Evolutionary conservation across 257 asterid species (phyloP).

Genomic region (Solanum gandarillasii): DNA sequence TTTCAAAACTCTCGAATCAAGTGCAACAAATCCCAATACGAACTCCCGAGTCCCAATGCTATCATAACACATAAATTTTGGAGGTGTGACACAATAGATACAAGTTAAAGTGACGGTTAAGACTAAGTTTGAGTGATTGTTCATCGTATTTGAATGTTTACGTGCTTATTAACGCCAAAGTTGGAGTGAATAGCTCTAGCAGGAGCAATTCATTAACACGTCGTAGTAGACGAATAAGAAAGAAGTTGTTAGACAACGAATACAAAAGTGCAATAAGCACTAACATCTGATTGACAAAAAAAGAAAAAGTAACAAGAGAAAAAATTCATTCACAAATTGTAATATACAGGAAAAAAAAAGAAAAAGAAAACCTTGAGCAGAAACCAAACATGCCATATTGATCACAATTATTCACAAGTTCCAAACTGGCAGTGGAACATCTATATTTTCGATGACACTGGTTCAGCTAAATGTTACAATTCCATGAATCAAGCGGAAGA

Average conservation of each 20-base stretch:
- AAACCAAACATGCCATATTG: not conserved
- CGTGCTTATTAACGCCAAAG: not conserved
- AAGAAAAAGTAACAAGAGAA: not conserved
- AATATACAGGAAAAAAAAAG: not conserved
- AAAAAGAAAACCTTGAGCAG: not conserved
- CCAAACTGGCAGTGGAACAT: not conserved
- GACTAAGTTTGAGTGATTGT: too few species aligned
- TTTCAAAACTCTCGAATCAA: rapidly evolving
- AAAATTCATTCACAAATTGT: not conserved
- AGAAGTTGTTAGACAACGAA: not conserved
- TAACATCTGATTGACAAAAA: not conserved
- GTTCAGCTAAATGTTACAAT: not conserved
- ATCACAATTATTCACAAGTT: slow-evolving; percentile 2
- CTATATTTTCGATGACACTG: not conserved
- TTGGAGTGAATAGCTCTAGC: too few species aligned
- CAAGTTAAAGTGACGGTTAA: not conserved
- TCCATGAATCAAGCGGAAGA: not conserved
- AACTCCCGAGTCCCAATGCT: not conserved
- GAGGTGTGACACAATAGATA: not conserved
- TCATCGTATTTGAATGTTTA: too few species aligned
- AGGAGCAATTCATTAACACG: not conserved
- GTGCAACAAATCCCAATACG: not conserved
- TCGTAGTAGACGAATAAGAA: not conserved
- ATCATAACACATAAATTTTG: not conserved
- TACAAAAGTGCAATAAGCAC: not conserved